Conservation (phyloP, 2,329 filamentous ascomycete species). For the Cercospora beticola region DNA sequence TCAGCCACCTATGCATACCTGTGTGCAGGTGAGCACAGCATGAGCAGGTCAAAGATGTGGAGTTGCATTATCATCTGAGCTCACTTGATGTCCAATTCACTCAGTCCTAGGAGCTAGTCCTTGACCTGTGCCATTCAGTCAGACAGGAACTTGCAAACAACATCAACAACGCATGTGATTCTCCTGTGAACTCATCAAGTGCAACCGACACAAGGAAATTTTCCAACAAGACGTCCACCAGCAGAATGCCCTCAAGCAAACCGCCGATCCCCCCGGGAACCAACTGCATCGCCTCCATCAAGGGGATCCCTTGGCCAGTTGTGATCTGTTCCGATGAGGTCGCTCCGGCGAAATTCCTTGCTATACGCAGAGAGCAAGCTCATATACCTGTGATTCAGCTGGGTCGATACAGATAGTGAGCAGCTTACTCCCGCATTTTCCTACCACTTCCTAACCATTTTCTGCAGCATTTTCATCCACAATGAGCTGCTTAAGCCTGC, state of each 20-base stretch:
- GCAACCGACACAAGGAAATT: no score
- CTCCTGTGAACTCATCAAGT: no score
- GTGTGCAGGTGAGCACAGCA: no score
- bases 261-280: constrained; percentile 9
- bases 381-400: constrained; percentile 27
- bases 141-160: no score
- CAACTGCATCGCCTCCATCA: constrained; percentile 21
- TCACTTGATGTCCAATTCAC: no score
- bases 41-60: no score
- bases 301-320: constrained; percentile 25
- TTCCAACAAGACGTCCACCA: no score
- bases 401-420: constrained; percentile 29
- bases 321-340: constrained; percentile 23
- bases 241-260: neutral
- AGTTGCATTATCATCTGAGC: no score
- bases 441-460: neutral
- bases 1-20: no score
- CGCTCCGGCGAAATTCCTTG: constrained; percentile 18
- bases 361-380: neutral
- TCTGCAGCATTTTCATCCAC: constrained; percentile 25
- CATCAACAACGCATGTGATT: no score
- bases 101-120: no score
- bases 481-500: constrained; percentile 13
- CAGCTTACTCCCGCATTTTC: neutral
- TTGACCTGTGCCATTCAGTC: no score